These are phyloP conservation scores for Talaromyces ruber DNA, from an alignment of 495 filamentous ascomycete genomes.

Conservation along the genomic window DNA sequence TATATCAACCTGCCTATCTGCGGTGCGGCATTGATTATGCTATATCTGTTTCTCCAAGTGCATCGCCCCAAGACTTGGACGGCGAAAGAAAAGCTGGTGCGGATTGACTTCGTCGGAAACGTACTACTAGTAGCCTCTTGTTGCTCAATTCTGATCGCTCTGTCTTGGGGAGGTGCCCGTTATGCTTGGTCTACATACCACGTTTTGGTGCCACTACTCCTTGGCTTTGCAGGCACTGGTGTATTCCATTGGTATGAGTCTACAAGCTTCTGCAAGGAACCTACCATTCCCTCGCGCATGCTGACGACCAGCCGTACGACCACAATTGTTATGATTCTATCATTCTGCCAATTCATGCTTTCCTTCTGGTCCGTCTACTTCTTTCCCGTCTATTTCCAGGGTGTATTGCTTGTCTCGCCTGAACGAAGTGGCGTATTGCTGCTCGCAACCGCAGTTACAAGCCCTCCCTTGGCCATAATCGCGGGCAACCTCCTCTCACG, in stretches of 20 bases:
- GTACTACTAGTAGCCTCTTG: conserved; percentile 38
- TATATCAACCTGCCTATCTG: conserved; percentile 57
- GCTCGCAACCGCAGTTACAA: conserved; percentile 14
- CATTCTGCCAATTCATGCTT: conserved; percentile 14
- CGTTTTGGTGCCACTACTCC: conserved; percentile 31
- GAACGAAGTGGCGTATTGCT: conserved; percentile 27
- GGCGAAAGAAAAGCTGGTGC: conserved; percentile 8
- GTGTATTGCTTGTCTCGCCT: conserved; percentile 18
- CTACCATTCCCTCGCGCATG: not conserved
- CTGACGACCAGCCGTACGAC: conserved; percentile 5
- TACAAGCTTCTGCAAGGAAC: not conserved
- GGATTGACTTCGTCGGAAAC: conserved; percentile 48
- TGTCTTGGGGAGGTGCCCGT: conserved; percentile 46
- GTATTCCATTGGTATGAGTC: conserved; percentile 9
- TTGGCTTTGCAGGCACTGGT: conserved; percentile 12
- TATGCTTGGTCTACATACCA: conserved; percentile 43
- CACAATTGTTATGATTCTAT: conserved; percentile 1
- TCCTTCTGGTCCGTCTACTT: conserved; percentile 29
- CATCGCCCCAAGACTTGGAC: conserved; percentile 19
- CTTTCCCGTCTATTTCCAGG: conserved; percentile 41
- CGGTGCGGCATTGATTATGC: conserved; percentile 34
- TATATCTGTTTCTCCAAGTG: conserved; percentile 39
- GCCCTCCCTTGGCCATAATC: conserved; percentile 25
- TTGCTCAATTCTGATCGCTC: conserved; percentile 39
- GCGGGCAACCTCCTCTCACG: conserved; percentile 23